Base-by-base conservation (phyloP, 306 rosid genomes). In the Inga oerstediana region DNA sequence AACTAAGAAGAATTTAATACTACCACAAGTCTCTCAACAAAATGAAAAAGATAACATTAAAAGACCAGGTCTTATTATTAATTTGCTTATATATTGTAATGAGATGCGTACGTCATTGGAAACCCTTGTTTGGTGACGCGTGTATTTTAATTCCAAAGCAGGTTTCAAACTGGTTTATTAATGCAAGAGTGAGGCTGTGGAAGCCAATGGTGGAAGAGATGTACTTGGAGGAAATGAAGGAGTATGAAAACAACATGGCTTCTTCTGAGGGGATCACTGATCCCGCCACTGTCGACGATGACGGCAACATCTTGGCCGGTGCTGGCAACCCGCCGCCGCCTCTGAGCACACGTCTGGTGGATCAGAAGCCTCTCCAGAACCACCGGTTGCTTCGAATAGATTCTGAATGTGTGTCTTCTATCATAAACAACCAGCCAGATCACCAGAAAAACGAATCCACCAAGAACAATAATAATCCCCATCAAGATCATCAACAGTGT, bases 201-300 rank as follows among this genome's bases (percentile, higher is more conserved):
- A 92, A 92, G 79, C 97, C 97, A 5, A 92, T 92, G 97, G 94
- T 92, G n/a, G 97, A 92, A 71, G 97, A 92, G 54, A 92, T 92
- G 97, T 90, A 92, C 88, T 2, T 89, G 27, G 97, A 92, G 80
- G 97, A 92, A 77, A 66, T 83, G 27, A 92, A 90, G 74, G 91
- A 87, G 49, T 84, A 27, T 44, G 92, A 85, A 76, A 44, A 71
- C 75, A 82, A 74, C 56, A 72, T 75, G 71, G 65, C 83, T 49
- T 89, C 91, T 58, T 87, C 94, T 1, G 94, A 93, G 45, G 92
- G 87, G 7, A 56, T 62, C 14, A 44, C 67, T 14, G 90, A 86
- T 19, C 51, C 74, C 17, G 30, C n/a, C 16, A 27, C 24, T 5
- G 66, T 22, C 34, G 32, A 59, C 5, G 88, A 86, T 0, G 81